phyloP scores from a whole-genome alignment of 441 rosid genomes.

The Erodium texanum region DNA sequence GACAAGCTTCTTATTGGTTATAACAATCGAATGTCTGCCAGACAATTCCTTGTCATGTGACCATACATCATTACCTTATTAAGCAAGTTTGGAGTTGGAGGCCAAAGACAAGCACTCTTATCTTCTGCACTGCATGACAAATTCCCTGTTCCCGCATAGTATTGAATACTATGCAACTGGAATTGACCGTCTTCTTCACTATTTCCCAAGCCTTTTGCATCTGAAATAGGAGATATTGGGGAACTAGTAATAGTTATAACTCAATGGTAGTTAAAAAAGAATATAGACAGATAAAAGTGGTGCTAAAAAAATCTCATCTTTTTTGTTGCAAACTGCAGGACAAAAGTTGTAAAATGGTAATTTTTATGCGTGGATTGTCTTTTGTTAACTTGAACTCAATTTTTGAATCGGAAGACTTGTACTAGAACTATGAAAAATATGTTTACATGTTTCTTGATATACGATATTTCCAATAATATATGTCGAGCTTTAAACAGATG shows the following conservation, averaged over 20 bases:
- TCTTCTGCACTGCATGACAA: conserved; percentile 72
- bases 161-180: conserved; percentile 60
- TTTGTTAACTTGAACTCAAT: no score
- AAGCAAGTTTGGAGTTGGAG: conserved; percentile 74
- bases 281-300: not conserved
- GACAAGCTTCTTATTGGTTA: conserved; percentile 64
- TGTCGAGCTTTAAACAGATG: no score
- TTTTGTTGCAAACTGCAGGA: no score
- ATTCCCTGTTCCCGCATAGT: conserved; percentile 73
- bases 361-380: no score
- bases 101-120: conserved; percentile 58
- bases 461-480: no score
- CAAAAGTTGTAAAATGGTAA: no score
- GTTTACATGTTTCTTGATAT: no score
- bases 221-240: conserved; percentile 30
- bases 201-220: conserved; percentile 78
- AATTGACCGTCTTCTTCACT: conserved; percentile 53
- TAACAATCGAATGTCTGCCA: conserved; percentile 71
- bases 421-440: no score
- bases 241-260: not conserved
- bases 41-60: conserved; percentile 80
- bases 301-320: no score
- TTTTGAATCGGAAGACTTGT: no score
- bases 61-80: conserved; percentile 66
- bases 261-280: not conserved